These are phyloP conservation scores for Gnomoniopsis smithogilvyi DNA, from an alignment of 2,329 filamentous ascomycete genomes.

Conservation along the genomic window DNA sequence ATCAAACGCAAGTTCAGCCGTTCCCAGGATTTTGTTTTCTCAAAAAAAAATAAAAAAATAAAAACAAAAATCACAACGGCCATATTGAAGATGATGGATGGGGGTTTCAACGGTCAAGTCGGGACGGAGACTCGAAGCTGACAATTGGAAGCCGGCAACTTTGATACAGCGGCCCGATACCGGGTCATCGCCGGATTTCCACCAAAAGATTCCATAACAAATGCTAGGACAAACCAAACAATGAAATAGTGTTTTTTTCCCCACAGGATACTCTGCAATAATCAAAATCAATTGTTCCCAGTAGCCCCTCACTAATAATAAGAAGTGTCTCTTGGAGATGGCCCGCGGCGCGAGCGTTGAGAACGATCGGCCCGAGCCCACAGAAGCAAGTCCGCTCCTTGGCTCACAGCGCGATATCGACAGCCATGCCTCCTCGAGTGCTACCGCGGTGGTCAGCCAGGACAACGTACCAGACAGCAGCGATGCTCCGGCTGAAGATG, in stretches of 20 bases:
- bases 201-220: not conserved
- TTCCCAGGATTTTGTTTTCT: no score
- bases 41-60: no score
- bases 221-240: no score
- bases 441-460: not conserved
- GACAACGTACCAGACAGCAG: not conserved
- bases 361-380: not conserved
- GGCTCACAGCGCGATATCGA: not conserved
- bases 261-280: not conserved
- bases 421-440: not conserved
- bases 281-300: not conserved
- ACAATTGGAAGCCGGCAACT: not conserved
- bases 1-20: no score
- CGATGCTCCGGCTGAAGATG: not conserved
- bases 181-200: not conserved
- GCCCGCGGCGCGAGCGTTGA: not conserved
- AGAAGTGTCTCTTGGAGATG: not conserved
- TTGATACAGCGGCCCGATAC: not conserved
- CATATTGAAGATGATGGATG: no score
- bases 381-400: slow-evolving; percentile 15
- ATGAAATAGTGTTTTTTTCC: not conserved
- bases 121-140: no score
- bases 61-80: no score
- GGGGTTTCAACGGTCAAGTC: no score
- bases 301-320: not conserved